Evolutionary conservation across 352 stramenopile genomes (phyloP).

Genomic region (Globisporangium paddicum): DNA sequence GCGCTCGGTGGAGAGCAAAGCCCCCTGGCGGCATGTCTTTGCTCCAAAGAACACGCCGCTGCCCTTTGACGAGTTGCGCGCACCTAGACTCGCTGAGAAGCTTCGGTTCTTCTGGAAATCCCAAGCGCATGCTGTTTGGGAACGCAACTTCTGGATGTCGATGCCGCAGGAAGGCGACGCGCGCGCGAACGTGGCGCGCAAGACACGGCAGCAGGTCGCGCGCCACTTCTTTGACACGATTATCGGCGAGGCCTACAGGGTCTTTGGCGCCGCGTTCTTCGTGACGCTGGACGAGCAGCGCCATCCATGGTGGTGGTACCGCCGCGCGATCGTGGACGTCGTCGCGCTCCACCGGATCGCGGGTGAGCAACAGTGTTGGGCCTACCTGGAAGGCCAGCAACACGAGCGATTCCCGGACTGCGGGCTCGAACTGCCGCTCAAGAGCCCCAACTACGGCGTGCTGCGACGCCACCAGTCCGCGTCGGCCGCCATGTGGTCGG

Average conservation of each 20-base stretch:
- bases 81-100: slow-evolving; percentile 18
- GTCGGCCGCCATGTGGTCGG: slow-evolving; percentile 1
- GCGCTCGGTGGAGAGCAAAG: slow-evolving; percentile 17
- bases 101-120: slow-evolving; percentile 34
- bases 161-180: slow-evolving; percentile 7
- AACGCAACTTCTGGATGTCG: slow-evolving; percentile 49
- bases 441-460: slow-evolving; percentile 26
- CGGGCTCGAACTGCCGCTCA: slow-evolving; percentile 28
- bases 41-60: slow-evolving; percentile 14
- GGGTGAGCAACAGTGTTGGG: slow-evolving; percentile 23
- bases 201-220: slow-evolving; percentile 29
- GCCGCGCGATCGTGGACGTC: slow-evolving; percentile 28
- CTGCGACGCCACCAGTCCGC: slow-evolving; percentile 4
- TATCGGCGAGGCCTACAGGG: slow-evolving; percentile 21
- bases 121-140: slow-evolving; percentile 37
- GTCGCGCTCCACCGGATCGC: slow-evolving; percentile 21
- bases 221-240: slow-evolving; percentile 31
- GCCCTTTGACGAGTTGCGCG: slow-evolving; percentile 28
- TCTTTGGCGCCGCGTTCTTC: slow-evolving; percentile 38
- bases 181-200: slow-evolving; percentile 18
- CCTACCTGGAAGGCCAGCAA: slow-evolving; percentile 30
- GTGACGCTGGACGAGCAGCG: slow-evolving; percentile 31
- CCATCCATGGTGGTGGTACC: slow-evolving; percentile 58
- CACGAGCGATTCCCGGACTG: slow-evolving; percentile 40
- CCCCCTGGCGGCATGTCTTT: slow-evolving; percentile 35